Base-by-base conservation (phyloP, 805 yeast genomes). In the Saccharomycopsis schoenii region DNA sequence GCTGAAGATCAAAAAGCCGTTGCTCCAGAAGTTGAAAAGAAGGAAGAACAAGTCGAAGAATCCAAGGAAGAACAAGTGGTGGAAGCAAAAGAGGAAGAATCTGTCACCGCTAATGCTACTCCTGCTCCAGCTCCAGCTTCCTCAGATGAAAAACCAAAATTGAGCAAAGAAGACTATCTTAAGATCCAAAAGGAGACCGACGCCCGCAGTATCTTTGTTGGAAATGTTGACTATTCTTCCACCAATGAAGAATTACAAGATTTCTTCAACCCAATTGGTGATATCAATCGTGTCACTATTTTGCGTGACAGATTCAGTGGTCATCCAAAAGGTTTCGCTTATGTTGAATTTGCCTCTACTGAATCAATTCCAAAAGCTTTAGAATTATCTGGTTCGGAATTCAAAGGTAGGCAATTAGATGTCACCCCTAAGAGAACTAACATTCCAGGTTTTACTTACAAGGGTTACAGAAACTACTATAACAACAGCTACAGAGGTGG, bases 201-300 rank as follows among this genome's bases (percentile, higher is more conserved):
- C 66, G 69, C 78, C 3, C 75, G 85, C 17, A 86, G 86, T 66
- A 74, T 88, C 41, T 82, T 83, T 65, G 78, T 87, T 62, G 83
- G 84, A 62, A 84, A 82, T 66, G 76, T 83, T 62, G 89, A 84
- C 61, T 89, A 89, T 61, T 79, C 80, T 62, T 77, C 78, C 37
- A 76, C 80, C 51, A 86, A 84, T 69, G 79, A 78, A 6, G 85
- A 84, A 64, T 71, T 84, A 62, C 76, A 76, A 61, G 77, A 74
- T 52, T 77, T 80, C 66, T 83, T 83, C 68, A 72, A 73, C 59
- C 82, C 77, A 19, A 79, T 77, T 62, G 70, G 71, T 2, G 78
- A 78, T 67, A 76, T 75, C 40, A 75, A 74, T 37, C 82, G 86
- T 1, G 77, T 83, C 57, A 81, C 80, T 60, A 76, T 83, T 64